Conservation (phyloP, 2,329 filamentous ascomycete genomes). For the Trichoderma atrobrunneum region DNA sequence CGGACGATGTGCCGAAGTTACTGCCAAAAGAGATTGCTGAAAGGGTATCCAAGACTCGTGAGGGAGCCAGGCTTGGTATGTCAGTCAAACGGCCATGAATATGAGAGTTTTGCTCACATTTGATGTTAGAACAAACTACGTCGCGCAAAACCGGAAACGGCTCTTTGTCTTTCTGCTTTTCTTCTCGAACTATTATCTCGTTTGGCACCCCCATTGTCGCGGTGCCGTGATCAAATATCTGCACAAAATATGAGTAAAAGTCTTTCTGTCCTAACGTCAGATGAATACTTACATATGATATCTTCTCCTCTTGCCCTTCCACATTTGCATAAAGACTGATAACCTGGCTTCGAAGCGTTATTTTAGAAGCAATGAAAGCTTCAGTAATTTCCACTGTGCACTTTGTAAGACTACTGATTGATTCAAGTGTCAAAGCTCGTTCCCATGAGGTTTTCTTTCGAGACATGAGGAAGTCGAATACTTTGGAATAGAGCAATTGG, state of each 20-base stretch:
- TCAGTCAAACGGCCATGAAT: neutral
- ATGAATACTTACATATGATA: neutral
- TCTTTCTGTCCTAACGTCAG: neutral
- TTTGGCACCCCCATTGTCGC: neutral
- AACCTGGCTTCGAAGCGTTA: neutral
- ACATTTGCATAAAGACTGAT: neutral
- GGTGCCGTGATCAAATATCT: neutral
- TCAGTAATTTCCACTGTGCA: neutral
- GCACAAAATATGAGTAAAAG: neutral
- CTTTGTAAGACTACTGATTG: neutral
- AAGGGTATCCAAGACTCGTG: neutral
- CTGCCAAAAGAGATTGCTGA: neutral
- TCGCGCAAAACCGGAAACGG: neutral
- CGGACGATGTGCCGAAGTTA: neutral
- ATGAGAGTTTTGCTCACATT: neutral
- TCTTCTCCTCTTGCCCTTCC: neutral
- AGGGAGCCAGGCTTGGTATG: neutral
- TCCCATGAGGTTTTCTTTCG: neutral
- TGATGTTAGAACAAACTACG: neutral
- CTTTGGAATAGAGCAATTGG: neutral
- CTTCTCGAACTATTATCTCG: neutral
- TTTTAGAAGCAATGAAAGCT: neutral
- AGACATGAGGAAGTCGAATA: neutral
- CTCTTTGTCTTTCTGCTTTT: neutral
- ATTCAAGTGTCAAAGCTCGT: neutral